A percentile compares a stretch with the other conserved stretches of the same genome.
Conservation (phyloP, 768 basidiomycete species). For the Suillus variegatus region DNA sequence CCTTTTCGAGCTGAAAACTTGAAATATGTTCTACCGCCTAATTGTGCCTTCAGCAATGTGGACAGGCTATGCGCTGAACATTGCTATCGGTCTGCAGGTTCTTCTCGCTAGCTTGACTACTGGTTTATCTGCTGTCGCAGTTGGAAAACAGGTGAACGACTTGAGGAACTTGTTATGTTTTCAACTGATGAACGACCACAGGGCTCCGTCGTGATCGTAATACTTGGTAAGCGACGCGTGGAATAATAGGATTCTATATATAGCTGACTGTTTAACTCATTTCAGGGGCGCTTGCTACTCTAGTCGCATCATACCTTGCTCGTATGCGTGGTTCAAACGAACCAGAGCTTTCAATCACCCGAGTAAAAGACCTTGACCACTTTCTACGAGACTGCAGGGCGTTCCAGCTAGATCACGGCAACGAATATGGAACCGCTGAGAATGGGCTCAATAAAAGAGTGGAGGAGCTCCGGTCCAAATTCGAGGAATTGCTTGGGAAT, state of each 20-base stretch:
- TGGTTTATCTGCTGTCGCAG: conserved; percentile 23
- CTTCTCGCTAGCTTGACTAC: conserved; percentile 30
- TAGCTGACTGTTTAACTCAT: not conserved
- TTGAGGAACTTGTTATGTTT: not conserved
- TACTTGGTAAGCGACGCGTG: conserved; percentile 23
- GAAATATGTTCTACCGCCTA: not conserved
- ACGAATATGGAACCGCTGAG: conserved; percentile 17
- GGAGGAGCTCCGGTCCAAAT: conserved; percentile 31
- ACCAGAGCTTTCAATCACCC: conserved; percentile 32
- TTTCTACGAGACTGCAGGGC: conserved; percentile 36
- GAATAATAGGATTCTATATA: not conserved
- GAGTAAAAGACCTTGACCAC: conserved; percentile 32
- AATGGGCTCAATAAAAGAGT: conserved; percentile 11
- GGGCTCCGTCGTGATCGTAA: conserved; percentile 30
- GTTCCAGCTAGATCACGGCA: conserved; percentile 34
- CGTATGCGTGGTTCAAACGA: conserved; percentile 39
- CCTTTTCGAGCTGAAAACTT: not conserved
- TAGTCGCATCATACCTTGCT: conserved; percentile 42
- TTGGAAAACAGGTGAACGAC: conserved; percentile 19
- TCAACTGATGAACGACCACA: conserved; percentile 7
- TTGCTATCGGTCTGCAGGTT: conserved; percentile 29
- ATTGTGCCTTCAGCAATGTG: conserved; percentile 12
- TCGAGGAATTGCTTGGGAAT: conserved; percentile 37
- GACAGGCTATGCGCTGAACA: conserved; percentile 19
- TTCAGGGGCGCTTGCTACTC: conserved; percentile 35